A percentile compares a stretch with the other conserved stretches of the same genome.
These are phyloP conservation scores for Brassica juncea DNA, from an alignment of 345 rosid genomes.

Conservation along the genomic window DNA sequence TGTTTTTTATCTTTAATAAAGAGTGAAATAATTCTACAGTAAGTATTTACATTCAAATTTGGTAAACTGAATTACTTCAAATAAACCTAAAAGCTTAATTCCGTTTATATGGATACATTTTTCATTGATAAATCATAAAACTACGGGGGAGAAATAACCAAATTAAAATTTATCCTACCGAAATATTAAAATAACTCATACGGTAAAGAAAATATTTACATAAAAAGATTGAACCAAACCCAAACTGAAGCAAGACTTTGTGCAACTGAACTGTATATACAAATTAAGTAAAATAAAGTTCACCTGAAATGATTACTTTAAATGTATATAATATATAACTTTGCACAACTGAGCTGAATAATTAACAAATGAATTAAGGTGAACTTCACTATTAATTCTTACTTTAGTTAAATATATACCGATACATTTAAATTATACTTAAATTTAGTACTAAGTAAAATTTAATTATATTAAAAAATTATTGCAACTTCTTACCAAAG, in stretches of 20 bases:
- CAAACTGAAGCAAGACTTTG: not conserved
- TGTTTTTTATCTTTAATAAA: not conserved
- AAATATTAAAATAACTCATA: not conserved
- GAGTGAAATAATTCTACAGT: not conserved
- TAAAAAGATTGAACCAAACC: not conserved
- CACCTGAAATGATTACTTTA: not conserved
- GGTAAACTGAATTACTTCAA: not conserved
- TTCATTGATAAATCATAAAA: not conserved
- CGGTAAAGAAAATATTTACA: not conserved
- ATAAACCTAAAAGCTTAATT: not conserved
- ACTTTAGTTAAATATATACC: too few relatives aligned
- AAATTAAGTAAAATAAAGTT: not conserved
- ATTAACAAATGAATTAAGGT: not conserved
- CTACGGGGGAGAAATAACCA: not conserved
- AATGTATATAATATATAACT: too few relatives aligned
- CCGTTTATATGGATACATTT: not conserved
- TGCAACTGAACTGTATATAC: not conserved
- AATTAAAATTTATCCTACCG: not conserved
- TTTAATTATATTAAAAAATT: not conserved
- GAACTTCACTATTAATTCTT: not conserved
- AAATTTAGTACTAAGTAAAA: not conserved
- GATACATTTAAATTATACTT: not conserved
- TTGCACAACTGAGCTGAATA: not conserved
- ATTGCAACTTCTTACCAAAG: not conserved
- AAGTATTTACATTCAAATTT: slow-evolving; percentile 1